Percentiles rank a stretch among this genome's conserved stretches.
phyloP scores from a whole-genome alignment of 2,329 filamentous ascomycete genomes.

The Arthrobotrys megalospora region DNA sequence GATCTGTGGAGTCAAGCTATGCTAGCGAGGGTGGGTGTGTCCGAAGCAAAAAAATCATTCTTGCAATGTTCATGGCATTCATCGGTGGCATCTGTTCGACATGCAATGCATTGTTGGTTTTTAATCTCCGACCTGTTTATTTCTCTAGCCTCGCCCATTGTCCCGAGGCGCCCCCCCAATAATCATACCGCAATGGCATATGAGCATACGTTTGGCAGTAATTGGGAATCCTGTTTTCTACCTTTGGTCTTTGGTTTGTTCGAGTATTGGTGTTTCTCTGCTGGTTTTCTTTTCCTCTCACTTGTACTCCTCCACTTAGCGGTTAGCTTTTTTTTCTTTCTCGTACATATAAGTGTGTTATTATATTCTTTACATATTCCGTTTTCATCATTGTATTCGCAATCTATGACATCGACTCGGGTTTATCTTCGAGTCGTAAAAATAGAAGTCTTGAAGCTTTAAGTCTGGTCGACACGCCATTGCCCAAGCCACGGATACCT shows the following conservation, averaged over 20 bases:
- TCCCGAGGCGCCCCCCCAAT: neutral
- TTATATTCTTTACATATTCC: constrained; percentile 2
- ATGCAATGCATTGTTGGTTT: constrained; percentile 7
- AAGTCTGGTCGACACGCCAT: too few species aligned
- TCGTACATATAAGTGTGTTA: constrained; percentile 9
- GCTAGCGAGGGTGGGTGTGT: constrained; percentile 26
- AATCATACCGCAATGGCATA: neutral
- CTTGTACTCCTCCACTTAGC: constrained; percentile 22
- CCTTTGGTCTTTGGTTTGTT: neutral
- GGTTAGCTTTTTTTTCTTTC: constrained; percentile 5
- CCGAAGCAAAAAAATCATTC: neutral
- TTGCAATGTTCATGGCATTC: constrained; percentile 5
- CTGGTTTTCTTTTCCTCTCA: constrained; percentile 4
- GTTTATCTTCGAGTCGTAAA: too few species aligned
- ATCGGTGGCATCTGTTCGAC: constrained; percentile 1
- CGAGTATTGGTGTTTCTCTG: constrained; percentile 26
- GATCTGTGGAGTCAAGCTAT: constrained; percentile 58
- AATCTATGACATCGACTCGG: neutral
- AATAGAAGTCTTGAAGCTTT: too few species aligned
- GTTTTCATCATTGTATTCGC: neutral
- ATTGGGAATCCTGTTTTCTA: neutral
- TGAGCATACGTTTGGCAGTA: neutral
- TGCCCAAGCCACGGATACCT: neutral
- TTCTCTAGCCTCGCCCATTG: neutral
- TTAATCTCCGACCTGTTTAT: neutral